A percentile compares a stretch with the other conserved stretches of the same genome.
These are phyloP conservation scores for Hypoxylon cercidicola DNA, from an alignment of 495 filamentous ascomycete species.

Conservation along the genomic window DNA sequence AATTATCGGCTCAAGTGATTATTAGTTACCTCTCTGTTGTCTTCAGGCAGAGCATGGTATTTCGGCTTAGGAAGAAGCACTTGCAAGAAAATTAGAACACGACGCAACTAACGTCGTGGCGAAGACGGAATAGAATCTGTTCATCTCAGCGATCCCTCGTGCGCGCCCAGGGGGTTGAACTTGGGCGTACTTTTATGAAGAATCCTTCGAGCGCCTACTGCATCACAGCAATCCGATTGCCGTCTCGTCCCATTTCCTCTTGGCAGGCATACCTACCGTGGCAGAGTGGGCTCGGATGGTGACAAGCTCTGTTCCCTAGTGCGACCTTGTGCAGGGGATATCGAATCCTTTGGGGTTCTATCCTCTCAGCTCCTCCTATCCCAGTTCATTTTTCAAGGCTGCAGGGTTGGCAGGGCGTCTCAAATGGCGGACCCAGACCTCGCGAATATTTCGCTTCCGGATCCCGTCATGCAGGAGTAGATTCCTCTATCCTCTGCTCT, in stretches of 20 bases:
- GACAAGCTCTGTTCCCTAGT: slow-evolving; percentile 26
- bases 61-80: slow-evolving; percentile 6
- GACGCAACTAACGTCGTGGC: slow-evolving; percentile 18
- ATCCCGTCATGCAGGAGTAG: neutral
- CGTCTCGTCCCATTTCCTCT: slow-evolving; percentile 22
- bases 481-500: neutral
- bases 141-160: slow-evolving; percentile 20
- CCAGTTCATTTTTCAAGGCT: slow-evolving; percentile 14
- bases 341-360: slow-evolving; percentile 32
- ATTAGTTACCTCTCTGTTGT: slow-evolving; percentile 10
- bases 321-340: slow-evolving; percentile 27
- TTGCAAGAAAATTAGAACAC: neutral
- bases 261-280: slow-evolving; percentile 21
- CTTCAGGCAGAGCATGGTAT: slow-evolving; percentile 20
- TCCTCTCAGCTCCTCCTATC: slow-evolving; percentile 19
- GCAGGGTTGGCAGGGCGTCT: slow-evolving; percentile 21
- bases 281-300: slow-evolving; percentile 18
- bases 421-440: slow-evolving; percentile 4
- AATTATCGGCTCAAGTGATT: slow-evolving; percentile 24
- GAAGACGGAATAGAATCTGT: slow-evolving; percentile 15
- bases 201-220: slow-evolving; percentile 20
- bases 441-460: slow-evolving; percentile 4
- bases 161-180: slow-evolving; percentile 3
- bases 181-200: slow-evolving; percentile 27
- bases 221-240: slow-evolving; percentile 18